These are phyloP conservation scores for Tubosaeta brunneosetosa DNA, from an alignment of 768 basidiomycete genomes.

Conservation along the genomic window DNA sequence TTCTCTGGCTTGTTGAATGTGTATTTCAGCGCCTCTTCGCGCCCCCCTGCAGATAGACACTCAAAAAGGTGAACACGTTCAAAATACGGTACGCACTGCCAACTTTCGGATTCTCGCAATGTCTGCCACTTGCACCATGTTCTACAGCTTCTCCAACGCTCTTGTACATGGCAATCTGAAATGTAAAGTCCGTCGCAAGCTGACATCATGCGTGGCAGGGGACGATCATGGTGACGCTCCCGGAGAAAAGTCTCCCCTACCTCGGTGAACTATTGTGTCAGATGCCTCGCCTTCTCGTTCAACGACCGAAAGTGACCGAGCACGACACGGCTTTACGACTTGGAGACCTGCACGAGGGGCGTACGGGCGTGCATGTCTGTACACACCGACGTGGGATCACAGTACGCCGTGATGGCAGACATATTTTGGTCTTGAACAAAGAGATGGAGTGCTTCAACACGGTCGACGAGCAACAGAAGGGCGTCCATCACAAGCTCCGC, in stretches of 20 bases:
- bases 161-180: not conserved
- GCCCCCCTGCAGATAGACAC: not conserved
- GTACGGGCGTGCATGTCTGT: not conserved
- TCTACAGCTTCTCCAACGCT: not conserved
- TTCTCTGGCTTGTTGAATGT: slow-evolving; percentile 10
- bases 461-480: slow-evolving; percentile 2
- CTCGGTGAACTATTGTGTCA: slow-evolving; percentile 8
- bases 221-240: not conserved
- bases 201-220: not conserved
- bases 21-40: slow-evolving; percentile 1
- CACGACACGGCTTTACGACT: slow-evolving; percentile 7
- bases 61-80: not conserved
- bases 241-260: not conserved
- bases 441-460: slow-evolving; percentile 7
- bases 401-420: not conserved
- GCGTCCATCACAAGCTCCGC: slow-evolving; percentile 6
- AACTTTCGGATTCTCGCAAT: slow-evolving; percentile 1
- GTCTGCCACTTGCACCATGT: not conserved
- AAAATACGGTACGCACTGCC: slow-evolving; percentile 4
- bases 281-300: slow-evolving; percentile 4
- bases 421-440: not conserved
- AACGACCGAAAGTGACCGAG: slow-evolving; percentile 3
- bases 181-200: slow-evolving; percentile 13
- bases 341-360: slow-evolving; percentile 3
- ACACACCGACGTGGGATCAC: slow-evolving; percentile 2